These are phyloP conservation scores for Gleditsia sinensis DNA, from an alignment of 306 rosid genomes.

Conservation along the genomic window DNA sequence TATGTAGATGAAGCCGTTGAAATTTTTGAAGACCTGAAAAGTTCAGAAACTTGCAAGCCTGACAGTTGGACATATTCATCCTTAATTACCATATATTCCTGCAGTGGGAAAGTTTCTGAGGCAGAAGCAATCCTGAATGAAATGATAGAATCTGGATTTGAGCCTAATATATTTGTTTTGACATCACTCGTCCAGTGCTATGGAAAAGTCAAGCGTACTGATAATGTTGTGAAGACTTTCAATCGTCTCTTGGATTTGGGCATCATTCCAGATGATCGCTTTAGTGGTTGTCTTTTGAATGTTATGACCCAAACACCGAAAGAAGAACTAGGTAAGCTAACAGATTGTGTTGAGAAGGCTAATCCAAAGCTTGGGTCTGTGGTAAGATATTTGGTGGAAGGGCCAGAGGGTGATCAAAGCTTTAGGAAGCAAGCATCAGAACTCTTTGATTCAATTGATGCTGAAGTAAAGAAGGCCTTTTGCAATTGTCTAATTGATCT, in stretches of 20 bases:
- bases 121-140: slow-evolving; percentile 70
- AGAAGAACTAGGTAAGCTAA: slow-evolving; percentile 68
- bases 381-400: slow-evolving; percentile 55
- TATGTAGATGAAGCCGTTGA: slow-evolving; percentile 61
- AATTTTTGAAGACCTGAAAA: slow-evolving; percentile 71
- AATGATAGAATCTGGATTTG: slow-evolving; percentile 77
- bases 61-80: slow-evolving; percentile 87
- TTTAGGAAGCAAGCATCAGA: slow-evolving; percentile 66
- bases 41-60: slow-evolving; percentile 59
- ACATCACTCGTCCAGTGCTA: slow-evolving; percentile 86
- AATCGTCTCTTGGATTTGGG: slow-evolving; percentile 58
- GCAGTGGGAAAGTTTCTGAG: slow-evolving; percentile 63
- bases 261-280: slow-evolving; percentile 69
- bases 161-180: slow-evolving; percentile 73
- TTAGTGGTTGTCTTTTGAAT: slow-evolving; percentile 84
- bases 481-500: slow-evolving; percentile 84
- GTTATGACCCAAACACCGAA: slow-evolving; percentile 73
- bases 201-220: slow-evolving; percentile 78
- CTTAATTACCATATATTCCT: slow-evolving; percentile 79
- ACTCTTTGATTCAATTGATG: slow-evolving; percentile 51
- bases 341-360: slow-evolving; percentile 64
- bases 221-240: slow-evolving; percentile 77
- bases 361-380: slow-evolving; percentile 65
- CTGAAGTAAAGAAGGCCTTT: slow-evolving; percentile 65
- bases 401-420: slow-evolving; percentile 41